These are phyloP conservation scores for Colletotrichum tofieldiae DNA, from an alignment of 2,329 filamentous ascomycete species.

Conservation along the genomic window DNA sequence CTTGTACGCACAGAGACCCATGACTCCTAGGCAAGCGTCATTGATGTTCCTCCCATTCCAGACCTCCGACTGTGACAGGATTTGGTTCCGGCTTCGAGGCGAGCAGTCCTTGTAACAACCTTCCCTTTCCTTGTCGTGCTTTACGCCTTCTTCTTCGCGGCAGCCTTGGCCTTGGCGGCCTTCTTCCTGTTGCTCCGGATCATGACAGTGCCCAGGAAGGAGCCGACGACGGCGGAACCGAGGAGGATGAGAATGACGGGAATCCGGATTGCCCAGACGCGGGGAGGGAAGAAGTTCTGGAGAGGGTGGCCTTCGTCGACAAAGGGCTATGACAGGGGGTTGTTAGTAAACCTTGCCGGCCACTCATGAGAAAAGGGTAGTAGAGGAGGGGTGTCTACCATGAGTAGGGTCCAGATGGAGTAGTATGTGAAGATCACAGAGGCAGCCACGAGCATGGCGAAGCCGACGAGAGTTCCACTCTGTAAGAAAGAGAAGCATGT, in stretches of 20 bases:
- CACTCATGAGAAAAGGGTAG: slow-evolving; percentile 13
- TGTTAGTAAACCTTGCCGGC: slow-evolving; percentile 36
- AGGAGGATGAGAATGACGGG: slow-evolving; percentile 96
- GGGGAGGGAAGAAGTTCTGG: slow-evolving; percentile 94
- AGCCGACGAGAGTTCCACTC: slow-evolving; percentile 88
- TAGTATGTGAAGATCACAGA: slow-evolving; percentile 85
- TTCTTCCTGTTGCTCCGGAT: slow-evolving; percentile 99
- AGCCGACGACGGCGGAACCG: slow-evolving; percentile 93
- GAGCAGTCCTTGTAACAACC: not conserved
- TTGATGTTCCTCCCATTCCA: not conserved
- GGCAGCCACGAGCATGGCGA: slow-evolving; percentile 78
- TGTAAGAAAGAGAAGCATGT: slow-evolving; percentile 56
- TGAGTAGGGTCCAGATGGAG: slow-evolving; percentile 96
- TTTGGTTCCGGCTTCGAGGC: not conserved
- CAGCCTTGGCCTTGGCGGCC: slow-evolving; percentile 91
- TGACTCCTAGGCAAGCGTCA: not conserved
- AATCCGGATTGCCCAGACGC: slow-evolving; percentile 98
- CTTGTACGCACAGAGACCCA: not conserved
- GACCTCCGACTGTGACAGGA: not conserved
- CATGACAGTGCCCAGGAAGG: slow-evolving; percentile 97
- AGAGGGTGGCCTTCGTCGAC: slow-evolving; percentile 95
- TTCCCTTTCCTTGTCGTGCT: slow-evolving; percentile 11
- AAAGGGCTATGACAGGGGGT: slow-evolving; percentile 79
- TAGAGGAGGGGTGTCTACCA: slow-evolving; percentile 73
- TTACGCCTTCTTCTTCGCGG: slow-evolving; percentile 88